These are phyloP conservation scores for Peterozyma xylosa DNA, from an alignment of 805 yeast species.

Conservation along the genomic window DNA sequence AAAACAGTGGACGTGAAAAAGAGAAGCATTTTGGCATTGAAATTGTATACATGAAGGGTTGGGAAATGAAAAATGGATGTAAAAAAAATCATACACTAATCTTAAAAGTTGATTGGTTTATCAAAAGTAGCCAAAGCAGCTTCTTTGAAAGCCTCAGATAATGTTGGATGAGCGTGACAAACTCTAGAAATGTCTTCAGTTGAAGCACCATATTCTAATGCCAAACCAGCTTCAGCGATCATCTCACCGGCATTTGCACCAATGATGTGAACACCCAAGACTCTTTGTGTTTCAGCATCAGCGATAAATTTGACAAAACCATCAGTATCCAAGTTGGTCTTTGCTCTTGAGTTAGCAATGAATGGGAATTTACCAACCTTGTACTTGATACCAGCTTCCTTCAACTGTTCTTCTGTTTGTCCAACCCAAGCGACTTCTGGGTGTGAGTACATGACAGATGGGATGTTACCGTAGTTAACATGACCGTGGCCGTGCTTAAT, in stretches of 20 bases:
- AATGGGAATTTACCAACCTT: conserved; percentile 98
- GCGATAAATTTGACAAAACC: conserved; percentile 95
- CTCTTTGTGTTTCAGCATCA: conserved; percentile 95
- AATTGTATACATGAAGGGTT: too few species aligned
- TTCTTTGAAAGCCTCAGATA: conserved; percentile 97
- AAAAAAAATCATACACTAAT: too few species aligned
- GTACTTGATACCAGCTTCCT: conserved; percentile 86
- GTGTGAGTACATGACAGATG: conserved; percentile 98
- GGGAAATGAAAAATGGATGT: conserved; percentile 9
- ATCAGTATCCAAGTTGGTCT: conserved; percentile 94
- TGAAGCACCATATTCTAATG: conserved; percentile 97
- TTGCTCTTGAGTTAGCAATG: conserved; percentile 98
- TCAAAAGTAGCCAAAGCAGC: conserved; percentile 90
- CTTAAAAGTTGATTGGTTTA: conserved; percentile 82
- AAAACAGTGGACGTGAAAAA: too few species aligned
- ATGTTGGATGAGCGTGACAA: conserved; percentile 98
- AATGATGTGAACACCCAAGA: conserved; percentile 92
- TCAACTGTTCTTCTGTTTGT: conserved; percentile 88
- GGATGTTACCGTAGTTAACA: conserved; percentile 96
- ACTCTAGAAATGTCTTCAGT: conserved; percentile 97
- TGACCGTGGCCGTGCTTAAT: conserved; percentile 93
- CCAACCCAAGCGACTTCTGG: conserved; percentile 99
- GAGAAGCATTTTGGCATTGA: too few species aligned
- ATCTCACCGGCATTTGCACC: conserved; percentile 99
- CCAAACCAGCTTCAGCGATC: conserved; percentile 98